phyloP scores from a whole-genome alignment of 2,329 filamentous ascomycete species.

The Colletotrichum agaves region DNA sequence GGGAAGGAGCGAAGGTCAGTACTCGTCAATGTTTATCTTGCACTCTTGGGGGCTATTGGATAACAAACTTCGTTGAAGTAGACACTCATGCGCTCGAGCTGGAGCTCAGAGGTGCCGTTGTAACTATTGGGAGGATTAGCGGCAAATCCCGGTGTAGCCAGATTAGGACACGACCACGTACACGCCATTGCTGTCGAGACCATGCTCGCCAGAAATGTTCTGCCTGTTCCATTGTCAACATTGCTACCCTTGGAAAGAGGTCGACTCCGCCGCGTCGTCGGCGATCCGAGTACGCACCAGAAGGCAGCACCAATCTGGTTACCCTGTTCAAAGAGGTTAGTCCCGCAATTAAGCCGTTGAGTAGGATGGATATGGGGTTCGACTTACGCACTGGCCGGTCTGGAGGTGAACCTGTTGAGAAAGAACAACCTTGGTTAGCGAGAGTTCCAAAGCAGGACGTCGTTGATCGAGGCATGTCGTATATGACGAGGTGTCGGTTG shows the following conservation, averaged over 20 bases:
- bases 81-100: slow-evolving; percentile 99
- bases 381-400: slow-evolving; percentile 96
- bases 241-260: neutral
- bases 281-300: slow-evolving; percentile 71
- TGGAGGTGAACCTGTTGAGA: slow-evolving; percentile 92
- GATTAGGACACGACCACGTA: slow-evolving; percentile 61
- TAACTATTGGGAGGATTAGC: slow-evolving; percentile 69
- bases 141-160: slow-evolving; percentile 25
- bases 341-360: slow-evolving; percentile 35
- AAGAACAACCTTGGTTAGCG: slow-evolving; percentile 65
- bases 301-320: slow-evolving; percentile 99
- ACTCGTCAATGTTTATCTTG: slow-evolving; percentile 24
- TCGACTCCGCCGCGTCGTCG: slow-evolving; percentile 27
- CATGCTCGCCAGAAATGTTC: slow-evolving; percentile 90
- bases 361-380: slow-evolving; percentile 18
- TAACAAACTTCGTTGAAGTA: slow-evolving; percentile 85
- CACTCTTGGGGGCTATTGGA: neutral
- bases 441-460: neutral
- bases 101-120: slow-evolving; percentile 97
- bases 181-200: slow-evolving; percentile 97
- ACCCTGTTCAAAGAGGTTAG: slow-evolving; percentile 73
- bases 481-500: neutral
- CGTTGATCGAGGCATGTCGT: neutral
- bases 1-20: slow-evolving; percentile 35
- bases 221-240: slow-evolving; percentile 68